Base-by-base conservation (phyloP, 2,329 filamentous ascomycete genomes). In the Penicillium sp. region DNA sequence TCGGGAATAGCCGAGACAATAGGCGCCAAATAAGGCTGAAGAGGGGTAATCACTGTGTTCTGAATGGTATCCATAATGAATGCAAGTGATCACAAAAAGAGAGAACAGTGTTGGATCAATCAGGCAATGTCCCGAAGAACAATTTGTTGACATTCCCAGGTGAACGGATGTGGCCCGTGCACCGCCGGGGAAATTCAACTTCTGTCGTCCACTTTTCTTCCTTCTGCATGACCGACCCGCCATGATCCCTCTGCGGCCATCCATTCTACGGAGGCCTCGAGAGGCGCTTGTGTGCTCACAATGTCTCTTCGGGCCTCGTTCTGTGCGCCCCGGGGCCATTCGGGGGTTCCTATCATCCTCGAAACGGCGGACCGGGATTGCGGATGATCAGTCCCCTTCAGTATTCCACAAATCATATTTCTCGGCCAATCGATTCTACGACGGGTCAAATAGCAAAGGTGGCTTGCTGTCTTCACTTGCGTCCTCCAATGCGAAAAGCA, bases 1-100 rank as follows among this genome's bases (percentile, higher is more conserved):
- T 80, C 78, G 21, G 92, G 93, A 50, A 94, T 85, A 71, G 84
- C 86, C 69, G 86, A 83, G 50, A 89, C 90, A 70, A 93, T 82
- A 58, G 89, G 89, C 68, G 80, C 80, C 69, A 91, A 81, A 64
- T 73, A 68, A 0, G 77, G 77, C 62, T 79, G 76, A 57, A 80
- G 74, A 33, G 78, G 78, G 25, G 74, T 67, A 48, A 80, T 63
- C 23, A 80, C 63, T 37, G 68, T 66, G 17, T 69, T 70, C 61
- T 80, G 77, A 47, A 80, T 61, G 29, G 70, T 66, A 54, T 79
- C 77, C 77, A 79, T 79, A 61, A 12, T 68, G 62, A 17, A 13
- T 40, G 17, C 1, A n/a, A 19, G 46, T 27, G 15, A 27, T 27
- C 38, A 8, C 19, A 9, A 40, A 33, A 41, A 10, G 35, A 35